These are phyloP conservation scores for Pseudogymnoascus sp. DNA, from an alignment of 2,329 filamentous ascomycete genomes.

Conservation along the genomic window DNA sequence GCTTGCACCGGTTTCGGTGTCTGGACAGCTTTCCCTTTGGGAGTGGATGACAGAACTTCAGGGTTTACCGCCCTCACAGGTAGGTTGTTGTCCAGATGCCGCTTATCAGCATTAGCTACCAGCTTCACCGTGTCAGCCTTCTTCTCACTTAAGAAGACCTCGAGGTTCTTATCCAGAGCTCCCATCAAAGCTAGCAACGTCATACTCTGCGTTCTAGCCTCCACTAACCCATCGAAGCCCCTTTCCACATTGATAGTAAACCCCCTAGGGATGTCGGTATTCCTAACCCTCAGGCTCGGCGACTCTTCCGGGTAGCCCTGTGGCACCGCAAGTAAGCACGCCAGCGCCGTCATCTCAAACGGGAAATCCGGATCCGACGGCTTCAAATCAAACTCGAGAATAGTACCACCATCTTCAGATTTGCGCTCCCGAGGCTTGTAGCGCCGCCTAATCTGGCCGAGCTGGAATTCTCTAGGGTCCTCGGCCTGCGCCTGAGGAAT, in stretches of 20 bases:
- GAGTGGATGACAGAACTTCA: constrained; percentile 1
- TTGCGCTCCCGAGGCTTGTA: constrained; percentile 40
- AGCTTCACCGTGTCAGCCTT: constrained; percentile 67
- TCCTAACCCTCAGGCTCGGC: constrained; percentile 55
- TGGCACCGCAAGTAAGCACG: constrained; percentile 61
- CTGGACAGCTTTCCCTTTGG: constrained; percentile 20
- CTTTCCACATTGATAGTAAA: constrained; percentile 70
- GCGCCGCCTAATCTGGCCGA: constrained; percentile 62
- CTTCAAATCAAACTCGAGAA: constrained; percentile 53
- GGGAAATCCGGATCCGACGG: constrained; percentile 81
- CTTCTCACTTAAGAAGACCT: constrained; percentile 58
- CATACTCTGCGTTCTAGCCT: constrained; percentile 39
- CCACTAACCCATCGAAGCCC: constrained; percentile 59
- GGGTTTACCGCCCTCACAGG: constrained; percentile 21
- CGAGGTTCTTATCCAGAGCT: constrained; percentile 62
- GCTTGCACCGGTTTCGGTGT: constrained; percentile 31
- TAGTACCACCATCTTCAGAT: constrained; percentile 37
- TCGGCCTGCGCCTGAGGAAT: constrained; percentile 54
- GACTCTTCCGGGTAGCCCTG: constrained; percentile 48
- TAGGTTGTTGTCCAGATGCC: constrained; percentile 22
- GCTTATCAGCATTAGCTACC: constrained; percentile 28
- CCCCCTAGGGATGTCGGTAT: constrained; percentile 61
- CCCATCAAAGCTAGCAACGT: constrained; percentile 61
- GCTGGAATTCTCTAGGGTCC: constrained; percentile 65
- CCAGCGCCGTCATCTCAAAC: constrained; percentile 61